A percentile compares a stretch with the other conserved stretches of the same genome.
Conservation (phyloP, 768 basidiomycete genomes). For the Hygrocybe coccinea region DNA sequence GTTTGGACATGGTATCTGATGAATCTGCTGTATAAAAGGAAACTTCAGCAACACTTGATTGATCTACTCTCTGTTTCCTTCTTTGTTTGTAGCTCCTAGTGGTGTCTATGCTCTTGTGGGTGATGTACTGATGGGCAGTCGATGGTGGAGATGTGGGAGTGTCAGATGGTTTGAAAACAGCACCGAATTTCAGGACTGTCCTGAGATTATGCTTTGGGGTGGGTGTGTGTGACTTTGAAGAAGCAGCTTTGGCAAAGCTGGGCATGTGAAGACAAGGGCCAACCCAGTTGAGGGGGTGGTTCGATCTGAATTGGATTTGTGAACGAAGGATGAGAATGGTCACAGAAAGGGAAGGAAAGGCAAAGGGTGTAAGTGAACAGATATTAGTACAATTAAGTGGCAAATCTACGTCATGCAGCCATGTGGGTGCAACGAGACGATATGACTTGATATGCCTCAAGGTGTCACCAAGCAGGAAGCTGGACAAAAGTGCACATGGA, state of each 20-base stretch:
- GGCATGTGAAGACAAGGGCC: conserved; percentile 11
- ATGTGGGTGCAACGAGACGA: conserved; percentile 1
- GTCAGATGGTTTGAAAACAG: conserved; percentile 34
- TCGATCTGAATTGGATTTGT: neutral
- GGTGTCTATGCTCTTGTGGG: conserved; percentile 44
- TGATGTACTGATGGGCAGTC: conserved; percentile 24
- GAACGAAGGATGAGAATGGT: neutral
- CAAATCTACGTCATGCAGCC: neutral
- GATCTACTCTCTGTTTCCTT: conserved; percentile 33
- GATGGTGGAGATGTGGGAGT: conserved; percentile 25
- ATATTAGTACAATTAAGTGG: neutral
- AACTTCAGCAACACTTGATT: conserved; percentile 36
- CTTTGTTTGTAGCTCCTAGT: conserved; percentile 33
- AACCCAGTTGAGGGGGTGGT: conserved; percentile 3
- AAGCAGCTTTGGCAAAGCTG: conserved; percentile 9
- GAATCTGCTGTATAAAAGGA: conserved; percentile 38
- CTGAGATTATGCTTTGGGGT: conserved; percentile 43
- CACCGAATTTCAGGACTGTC: conserved; percentile 42
- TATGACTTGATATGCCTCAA: neutral
- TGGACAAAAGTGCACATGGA: neutral
- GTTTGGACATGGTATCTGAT: conserved; percentile 3
- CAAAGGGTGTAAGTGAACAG: neutral
- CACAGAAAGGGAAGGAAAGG: neutral
- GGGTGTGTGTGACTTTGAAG: conserved; percentile 12
- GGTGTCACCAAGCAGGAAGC: neutral